Evolutionary conservation across 1,139 yeast genomes (phyloP), one percentile per base, ranked within the genome.

Genomic region (Protomyces inouyei): DNA sequence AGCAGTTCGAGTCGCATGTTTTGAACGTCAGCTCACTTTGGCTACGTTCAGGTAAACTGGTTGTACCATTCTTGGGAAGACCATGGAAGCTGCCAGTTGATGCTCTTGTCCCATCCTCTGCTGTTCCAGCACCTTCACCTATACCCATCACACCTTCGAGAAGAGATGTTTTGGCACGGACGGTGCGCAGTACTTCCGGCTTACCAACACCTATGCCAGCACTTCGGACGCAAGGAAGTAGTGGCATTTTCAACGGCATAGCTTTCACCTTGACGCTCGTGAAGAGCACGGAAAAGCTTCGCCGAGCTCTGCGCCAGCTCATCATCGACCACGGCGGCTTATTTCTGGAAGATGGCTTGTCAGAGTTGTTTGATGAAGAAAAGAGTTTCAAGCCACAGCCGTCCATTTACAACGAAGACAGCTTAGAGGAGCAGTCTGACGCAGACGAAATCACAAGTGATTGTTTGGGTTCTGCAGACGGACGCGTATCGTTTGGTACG

Each of bases 211-310:
- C 36, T 10, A 52, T 60, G 14, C 55, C 60, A 9, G 46, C 60
- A 35, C 32, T 3, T 28, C 35, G 37, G 6, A 46, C 64, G n/a
- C 28, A 46, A 23, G 48, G 40, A 14, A 18, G 43, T 3, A 28
- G 18, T 23, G 60, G 55, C n/a, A 10, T 46, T 8, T 60, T 60
- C 36, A 18, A 32, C 43, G 55, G 55, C 6, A 21, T 60, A 16
- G 64, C 64, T 3, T 38, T 60, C 12, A 37, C 59, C 18, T 51
- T 60, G 28, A 60, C 64, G 18, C 28, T 60, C 10, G 36, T 21
- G 3, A 21, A 25, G 18, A 16, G 52, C 14, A 59, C 52, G n/a
- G 21, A 36, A 6, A 28, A 32, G n/a, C n/a, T 21, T 14, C 57
- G 65, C 25, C 57, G 56, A 6, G 32, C 32, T 5, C 21, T 51